Conservation (phyloP, 2,329 filamentous ascomycete genomes). For the Pestalotiopsis sp. region DNA sequence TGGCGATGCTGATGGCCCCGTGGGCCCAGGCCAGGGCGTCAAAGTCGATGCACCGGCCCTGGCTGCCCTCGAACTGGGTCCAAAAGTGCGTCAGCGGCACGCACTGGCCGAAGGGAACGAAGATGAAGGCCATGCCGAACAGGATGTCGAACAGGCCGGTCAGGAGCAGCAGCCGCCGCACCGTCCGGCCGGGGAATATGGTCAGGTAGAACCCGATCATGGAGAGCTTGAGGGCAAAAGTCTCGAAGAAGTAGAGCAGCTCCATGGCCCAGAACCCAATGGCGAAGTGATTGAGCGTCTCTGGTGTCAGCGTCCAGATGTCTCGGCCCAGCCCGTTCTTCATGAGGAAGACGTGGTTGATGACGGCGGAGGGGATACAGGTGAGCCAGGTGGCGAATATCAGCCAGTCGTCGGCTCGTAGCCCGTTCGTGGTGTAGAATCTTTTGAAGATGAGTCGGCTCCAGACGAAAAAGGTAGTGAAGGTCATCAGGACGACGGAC, state of each 20-base stretch:
- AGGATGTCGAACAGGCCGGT: slow-evolving; percentile 21
- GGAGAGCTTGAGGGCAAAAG: slow-evolving; percentile 30
- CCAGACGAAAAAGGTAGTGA: slow-evolving; percentile 12
- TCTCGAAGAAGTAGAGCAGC: slow-evolving; percentile 27
- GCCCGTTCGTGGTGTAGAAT: slow-evolving; percentile 9
- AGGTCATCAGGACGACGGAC: slow-evolving; percentile 13
- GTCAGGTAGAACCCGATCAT: slow-evolving; percentile 33
- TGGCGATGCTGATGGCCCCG: slow-evolving; percentile 40
- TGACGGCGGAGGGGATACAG: neutral
- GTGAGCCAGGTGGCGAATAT: neutral
- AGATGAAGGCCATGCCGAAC: slow-evolving; percentile 21
- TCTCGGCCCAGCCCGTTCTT: neutral
- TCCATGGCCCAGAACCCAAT: slow-evolving; percentile 27
- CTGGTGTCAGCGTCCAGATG: slow-evolving; percentile 15
- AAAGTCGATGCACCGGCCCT: slow-evolving; percentile 30
- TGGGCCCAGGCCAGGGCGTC: slow-evolving; percentile 37
- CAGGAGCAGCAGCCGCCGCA: slow-evolving; percentile 18
- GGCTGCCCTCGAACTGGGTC: slow-evolving; percentile 35
- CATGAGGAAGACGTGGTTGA: slow-evolving; percentile 8
- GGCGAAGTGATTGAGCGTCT: slow-evolving; percentile 24
- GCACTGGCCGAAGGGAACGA: slow-evolving; percentile 26
- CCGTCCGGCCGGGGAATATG: slow-evolving; percentile 28
- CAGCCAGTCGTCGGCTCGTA: slow-evolving; percentile 4
- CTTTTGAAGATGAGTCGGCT: slow-evolving; percentile 15
- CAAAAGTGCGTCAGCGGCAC: slow-evolving; percentile 23